phyloP scores from a whole-genome alignment of 2,329 filamentous ascomycete species.

The Dactylellina leptospora region DNA sequence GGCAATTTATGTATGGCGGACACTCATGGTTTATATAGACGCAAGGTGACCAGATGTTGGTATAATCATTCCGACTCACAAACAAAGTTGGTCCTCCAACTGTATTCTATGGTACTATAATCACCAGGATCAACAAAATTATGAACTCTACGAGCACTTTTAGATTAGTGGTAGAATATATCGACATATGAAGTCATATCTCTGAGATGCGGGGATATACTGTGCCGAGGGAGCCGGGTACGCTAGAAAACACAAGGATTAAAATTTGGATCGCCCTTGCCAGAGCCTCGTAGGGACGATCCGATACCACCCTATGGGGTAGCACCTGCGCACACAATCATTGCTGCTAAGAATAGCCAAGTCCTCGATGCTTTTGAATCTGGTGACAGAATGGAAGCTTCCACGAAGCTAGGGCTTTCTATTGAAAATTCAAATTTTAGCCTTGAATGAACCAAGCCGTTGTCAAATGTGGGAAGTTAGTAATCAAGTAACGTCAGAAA shows the following conservation, averaged over 20 bases:
- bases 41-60: background rate
- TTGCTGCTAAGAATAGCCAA: conserved; percentile 52
- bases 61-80: background rate
- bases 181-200: conserved; percentile 40
- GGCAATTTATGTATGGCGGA: background rate
- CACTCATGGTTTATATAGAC: conserved; percentile 41
- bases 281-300: conserved; percentile 50
- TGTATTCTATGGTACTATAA: background rate
- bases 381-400: conserved; percentile 12
- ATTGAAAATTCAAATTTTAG: no score
- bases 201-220: conserved; percentile 43
- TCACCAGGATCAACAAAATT: conserved; percentile 2
- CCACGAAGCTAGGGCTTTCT: background rate
- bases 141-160: no score
- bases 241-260: conserved; percentile 7
- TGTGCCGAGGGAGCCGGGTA: conserved; percentile 30
- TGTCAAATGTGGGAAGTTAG: no score
- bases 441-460: no score
- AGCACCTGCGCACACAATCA: conserved; percentile 6
- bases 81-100: conserved; percentile 2
- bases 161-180: no score
- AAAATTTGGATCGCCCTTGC: conserved; percentile 29
- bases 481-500: no score
- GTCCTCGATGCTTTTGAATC: background rate
- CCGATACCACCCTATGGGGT: conserved; percentile 41